Evolutionary conservation across 2,329 filamentous ascomycete species (phyloP).

Genomic region (Sporothrix curviconia): DNA sequence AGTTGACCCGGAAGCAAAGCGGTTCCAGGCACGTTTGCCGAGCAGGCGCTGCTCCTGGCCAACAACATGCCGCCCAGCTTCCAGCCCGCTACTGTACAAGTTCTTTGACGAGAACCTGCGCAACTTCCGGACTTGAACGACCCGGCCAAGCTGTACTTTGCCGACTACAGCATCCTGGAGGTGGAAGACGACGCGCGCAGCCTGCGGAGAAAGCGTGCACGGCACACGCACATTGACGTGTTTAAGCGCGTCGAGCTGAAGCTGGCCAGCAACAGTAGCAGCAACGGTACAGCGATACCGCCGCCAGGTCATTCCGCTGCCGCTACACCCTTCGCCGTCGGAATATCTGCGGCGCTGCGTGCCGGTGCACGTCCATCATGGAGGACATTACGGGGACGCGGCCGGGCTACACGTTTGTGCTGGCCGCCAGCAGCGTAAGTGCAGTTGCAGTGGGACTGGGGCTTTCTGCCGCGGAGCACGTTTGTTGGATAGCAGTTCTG

Average conservation of each 20-base stretch:
- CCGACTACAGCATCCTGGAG: constrained; percentile 63
- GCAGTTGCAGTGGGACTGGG: constrained; percentile 50
- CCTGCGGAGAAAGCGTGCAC: constrained; percentile 33
- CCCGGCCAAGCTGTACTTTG: constrained; percentile 63
- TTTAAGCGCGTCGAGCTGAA: constrained; percentile 54
- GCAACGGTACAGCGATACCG: constrained; percentile 29
- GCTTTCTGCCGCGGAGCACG: constrained; percentile 30
- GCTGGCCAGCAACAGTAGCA: background rate
- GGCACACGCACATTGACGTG: constrained; percentile 41
- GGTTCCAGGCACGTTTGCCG: constrained; percentile 42
- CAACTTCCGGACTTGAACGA: constrained; percentile 55
- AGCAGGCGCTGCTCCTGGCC: constrained; percentile 47
- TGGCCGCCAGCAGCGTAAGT: constrained; percentile 50
- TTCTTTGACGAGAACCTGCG: constrained; percentile 56
- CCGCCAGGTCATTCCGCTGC: background rate
- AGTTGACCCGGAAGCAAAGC: constrained; percentile 39
- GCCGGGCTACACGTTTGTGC: constrained; percentile 47
- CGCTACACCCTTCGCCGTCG: background rate
- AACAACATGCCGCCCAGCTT: constrained; percentile 41
- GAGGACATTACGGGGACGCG: constrained; percentile 47
- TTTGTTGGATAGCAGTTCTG: constrained; percentile 15
- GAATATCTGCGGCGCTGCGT: constrained; percentile 44
- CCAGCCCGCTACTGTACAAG: constrained; percentile 54
- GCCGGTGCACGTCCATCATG: constrained; percentile 59
- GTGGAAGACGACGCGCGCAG: constrained; percentile 52